Evolutionary conservation across 2,329 filamentous ascomycete genomes (phyloP).

Genomic region (Drechmeria coniospora): DNA sequence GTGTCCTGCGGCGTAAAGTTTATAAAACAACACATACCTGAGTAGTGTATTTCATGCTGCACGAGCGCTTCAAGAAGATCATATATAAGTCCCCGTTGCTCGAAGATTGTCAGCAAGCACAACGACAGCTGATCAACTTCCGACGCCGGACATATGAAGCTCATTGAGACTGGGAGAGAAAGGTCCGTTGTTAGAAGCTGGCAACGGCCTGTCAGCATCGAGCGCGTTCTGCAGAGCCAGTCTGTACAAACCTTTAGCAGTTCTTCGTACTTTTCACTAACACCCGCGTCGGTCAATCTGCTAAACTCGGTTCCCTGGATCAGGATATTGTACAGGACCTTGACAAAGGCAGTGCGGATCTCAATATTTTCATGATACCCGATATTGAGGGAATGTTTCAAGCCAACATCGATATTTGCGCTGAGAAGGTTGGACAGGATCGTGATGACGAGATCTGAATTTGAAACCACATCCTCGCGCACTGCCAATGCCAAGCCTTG

Average conservation of each 20-base stretch:
- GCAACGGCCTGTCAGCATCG: constrained; percentile 1
- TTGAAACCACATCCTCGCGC: constrained; percentile 38
- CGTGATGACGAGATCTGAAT: constrained; percentile 48
- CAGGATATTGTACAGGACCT: constrained; percentile 54
- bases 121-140: constrained; percentile 57
- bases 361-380: constrained; percentile 57
- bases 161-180: constrained; percentile 46
- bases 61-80: constrained; percentile 50
- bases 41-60: constrained; percentile 53
- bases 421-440: constrained; percentile 55
- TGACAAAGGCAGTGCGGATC: constrained; percentile 54
- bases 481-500: constrained; percentile 18
- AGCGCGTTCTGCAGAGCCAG: neutral
- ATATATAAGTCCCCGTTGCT: constrained; percentile 48
- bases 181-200: constrained; percentile 47
- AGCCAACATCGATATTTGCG: constrained; percentile 55
- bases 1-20: neutral
- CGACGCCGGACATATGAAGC: constrained; percentile 48
- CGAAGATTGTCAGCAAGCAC: constrained; percentile 53
- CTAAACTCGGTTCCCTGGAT: constrained; percentile 59
- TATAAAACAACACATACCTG: constrained; percentile 26
- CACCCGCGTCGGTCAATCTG: constrained; percentile 49
- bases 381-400: constrained; percentile 55
- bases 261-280: constrained; percentile 54
- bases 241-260: constrained; percentile 36